Evolutionary conservation across 2,329 filamentous ascomycete species (phyloP).

Genomic region (Colletotrichum aenigma): DNA sequence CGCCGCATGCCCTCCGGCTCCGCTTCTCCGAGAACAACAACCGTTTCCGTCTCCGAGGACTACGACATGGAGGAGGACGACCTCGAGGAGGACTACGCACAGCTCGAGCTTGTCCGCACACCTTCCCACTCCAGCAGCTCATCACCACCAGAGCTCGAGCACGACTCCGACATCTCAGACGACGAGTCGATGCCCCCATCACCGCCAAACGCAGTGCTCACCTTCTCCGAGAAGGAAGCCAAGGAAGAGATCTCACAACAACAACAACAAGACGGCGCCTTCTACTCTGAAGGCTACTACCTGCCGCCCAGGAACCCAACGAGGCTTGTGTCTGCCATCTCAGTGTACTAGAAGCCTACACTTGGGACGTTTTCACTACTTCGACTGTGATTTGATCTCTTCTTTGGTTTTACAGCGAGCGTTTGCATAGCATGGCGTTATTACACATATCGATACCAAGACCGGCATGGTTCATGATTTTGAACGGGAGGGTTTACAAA

Average conservation of each 20-base stretch:
- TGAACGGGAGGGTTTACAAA: background rate
- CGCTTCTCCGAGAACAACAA: constrained; percentile 22
- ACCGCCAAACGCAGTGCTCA: constrained; percentile 61
- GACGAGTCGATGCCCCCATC: constrained; percentile 78
- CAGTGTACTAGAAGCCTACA: constrained; percentile 52
- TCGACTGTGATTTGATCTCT: constrained; percentile 19
- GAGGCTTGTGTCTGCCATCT: constrained; percentile 58
- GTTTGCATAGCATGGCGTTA: constrained; percentile 32
- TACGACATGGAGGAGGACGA: constrained; percentile 56
- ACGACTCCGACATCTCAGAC: constrained; percentile 71
- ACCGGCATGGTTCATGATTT: constrained; percentile 17
- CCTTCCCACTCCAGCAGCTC: constrained; percentile 61
- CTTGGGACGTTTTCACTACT: constrained; percentile 5
- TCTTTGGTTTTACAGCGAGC: constrained; percentile 18
- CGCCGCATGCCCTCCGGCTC: constrained; percentile 47
- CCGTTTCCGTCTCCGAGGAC: constrained; percentile 40
- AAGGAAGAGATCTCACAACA: constrained; percentile 41
- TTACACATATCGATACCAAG: constrained; percentile 26
- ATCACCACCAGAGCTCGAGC: constrained; percentile 72
- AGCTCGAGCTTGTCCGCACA: constrained; percentile 72
- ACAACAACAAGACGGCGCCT: constrained; percentile 42
- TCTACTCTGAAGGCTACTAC: constrained; percentile 60
- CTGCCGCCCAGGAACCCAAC: constrained; percentile 55
- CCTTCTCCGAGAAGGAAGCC: constrained; percentile 64
- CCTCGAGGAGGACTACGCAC: constrained; percentile 68